These are phyloP conservation scores for Seiridium unicorne DNA, from an alignment of 2,329 filamentous ascomycete genomes.

Conservation along the genomic window DNA sequence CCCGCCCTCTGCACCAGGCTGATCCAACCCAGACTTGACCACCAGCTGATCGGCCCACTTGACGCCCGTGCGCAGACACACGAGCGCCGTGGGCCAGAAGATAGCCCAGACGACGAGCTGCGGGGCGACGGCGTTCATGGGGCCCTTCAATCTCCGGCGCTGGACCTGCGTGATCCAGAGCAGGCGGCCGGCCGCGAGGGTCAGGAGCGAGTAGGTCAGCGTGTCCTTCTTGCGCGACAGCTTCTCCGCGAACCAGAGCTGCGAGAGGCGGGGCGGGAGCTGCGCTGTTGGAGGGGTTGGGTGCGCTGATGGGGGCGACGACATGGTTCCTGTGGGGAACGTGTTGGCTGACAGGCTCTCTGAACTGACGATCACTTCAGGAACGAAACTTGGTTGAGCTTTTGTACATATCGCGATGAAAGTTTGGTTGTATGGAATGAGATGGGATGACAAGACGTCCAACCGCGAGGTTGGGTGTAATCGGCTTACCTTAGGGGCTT, in stretches of 20 bases:
- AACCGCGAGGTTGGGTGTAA: neutral
- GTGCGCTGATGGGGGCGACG: neutral
- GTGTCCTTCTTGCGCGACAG: constrained; percentile 4
- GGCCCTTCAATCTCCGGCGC: neutral
- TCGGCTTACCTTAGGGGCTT: neutral
- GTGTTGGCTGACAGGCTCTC: too few relatives aligned
- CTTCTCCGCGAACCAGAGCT: constrained; percentile 8
- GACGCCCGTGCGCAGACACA: constrained; percentile 2
- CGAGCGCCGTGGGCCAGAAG: constrained; percentile 10
- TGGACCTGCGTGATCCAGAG: constrained; percentile 3
- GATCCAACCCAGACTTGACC: constrained; percentile 5
- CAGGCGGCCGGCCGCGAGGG: neutral
- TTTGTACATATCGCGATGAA: too few relatives aligned
- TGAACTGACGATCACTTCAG: too few relatives aligned
- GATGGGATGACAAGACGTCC: neutral
- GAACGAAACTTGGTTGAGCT: too few relatives aligned
- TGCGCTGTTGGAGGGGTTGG: neutral
- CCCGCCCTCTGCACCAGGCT: neutral
- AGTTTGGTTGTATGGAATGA: neutral
- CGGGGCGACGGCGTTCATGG: neutral
- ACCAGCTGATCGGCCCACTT: constrained; percentile 10
- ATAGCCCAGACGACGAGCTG: constrained; percentile 12
- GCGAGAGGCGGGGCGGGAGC: constrained; percentile 4
- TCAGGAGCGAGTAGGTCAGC: constrained; percentile 2
- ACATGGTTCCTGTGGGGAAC: too few relatives aligned